Percentiles rank a stretch among this genome's conserved stretches.
These are phyloP conservation scores for Bruguiera parviflora DNA, from an alignment of 345 rosid species.

Conservation along the genomic window DNA sequence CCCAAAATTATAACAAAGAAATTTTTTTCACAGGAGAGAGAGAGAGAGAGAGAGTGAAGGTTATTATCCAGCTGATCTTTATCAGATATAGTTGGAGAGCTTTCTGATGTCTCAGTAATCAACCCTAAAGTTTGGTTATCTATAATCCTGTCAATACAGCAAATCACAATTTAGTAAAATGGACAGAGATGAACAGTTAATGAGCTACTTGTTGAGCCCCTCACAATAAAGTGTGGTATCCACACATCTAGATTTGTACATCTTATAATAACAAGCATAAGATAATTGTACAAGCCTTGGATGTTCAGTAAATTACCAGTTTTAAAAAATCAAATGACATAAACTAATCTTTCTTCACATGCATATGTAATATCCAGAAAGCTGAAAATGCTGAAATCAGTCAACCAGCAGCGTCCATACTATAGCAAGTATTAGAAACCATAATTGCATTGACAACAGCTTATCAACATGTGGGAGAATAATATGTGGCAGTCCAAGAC, in stretches of 20 bases:
- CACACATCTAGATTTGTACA: background rate
- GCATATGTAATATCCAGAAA: background rate
- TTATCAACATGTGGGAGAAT: background rate
- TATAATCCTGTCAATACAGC: constrained; percentile 56
- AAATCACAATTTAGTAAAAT: constrained; percentile 19
- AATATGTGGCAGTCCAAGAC: background rate
- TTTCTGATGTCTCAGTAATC: constrained; percentile 67
- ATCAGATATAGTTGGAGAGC: constrained; percentile 58
- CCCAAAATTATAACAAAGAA: no score
- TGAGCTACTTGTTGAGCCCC: background rate
- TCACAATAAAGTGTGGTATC: background rate
- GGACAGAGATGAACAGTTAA: background rate
- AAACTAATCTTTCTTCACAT: background rate
- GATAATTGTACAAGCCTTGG: background rate
- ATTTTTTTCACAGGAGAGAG: background rate
- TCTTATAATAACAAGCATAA: background rate
- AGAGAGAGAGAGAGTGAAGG: constrained; percentile 38
- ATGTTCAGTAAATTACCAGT: constrained; percentile 4
- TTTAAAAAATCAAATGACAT: constrained; percentile 11
- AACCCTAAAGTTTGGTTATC: constrained; percentile 80
- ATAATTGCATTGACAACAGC: background rate
- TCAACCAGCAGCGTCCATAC: background rate
- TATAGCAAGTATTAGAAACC: background rate
- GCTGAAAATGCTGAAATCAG: constrained; percentile 3
- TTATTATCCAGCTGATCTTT: constrained; percentile 47